These are phyloP conservation scores for Solanum pennellii DNA, from an alignment of 257 asterid genomes.

Conservation along the genomic window DNA sequence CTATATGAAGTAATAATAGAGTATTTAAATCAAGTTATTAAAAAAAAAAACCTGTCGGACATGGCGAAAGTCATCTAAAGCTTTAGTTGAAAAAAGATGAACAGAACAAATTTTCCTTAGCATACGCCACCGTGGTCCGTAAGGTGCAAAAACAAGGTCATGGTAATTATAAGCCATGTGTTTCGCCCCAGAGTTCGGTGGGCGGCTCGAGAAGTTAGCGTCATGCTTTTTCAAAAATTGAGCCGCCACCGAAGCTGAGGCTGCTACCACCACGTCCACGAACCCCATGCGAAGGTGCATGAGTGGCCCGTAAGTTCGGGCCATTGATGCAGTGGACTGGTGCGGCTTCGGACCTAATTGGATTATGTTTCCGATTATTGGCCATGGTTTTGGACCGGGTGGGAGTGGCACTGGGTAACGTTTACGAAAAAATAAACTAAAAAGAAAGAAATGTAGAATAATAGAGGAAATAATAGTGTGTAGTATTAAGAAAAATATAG, in stretches of 20 bases:
- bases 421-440: neutral
- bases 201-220: slow-evolving; percentile 69
- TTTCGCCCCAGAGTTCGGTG: slow-evolving; percentile 76
- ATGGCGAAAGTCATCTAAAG: slow-evolving; percentile 60
- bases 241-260: slow-evolving; percentile 63
- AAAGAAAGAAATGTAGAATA: slow-evolving; percentile 4
- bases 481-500: neutral
- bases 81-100: slow-evolving; percentile 76
- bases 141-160: slow-evolving; percentile 84
- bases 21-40: neutral
- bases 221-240: slow-evolving; percentile 69
- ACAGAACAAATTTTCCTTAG: slow-evolving; percentile 56
- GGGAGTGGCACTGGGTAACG: slow-evolving; percentile 24
- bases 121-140: slow-evolving; percentile 92
- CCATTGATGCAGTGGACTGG: slow-evolving; percentile 66
- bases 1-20: neutral
- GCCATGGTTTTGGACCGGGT: slow-evolving; percentile 98
- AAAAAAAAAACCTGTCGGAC: slow-evolving; percentile 48
- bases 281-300: slow-evolving; percentile 73
- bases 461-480: slow-evolving; percentile 4
- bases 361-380: slow-evolving; percentile 65
- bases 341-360: slow-evolving; percentile 72
- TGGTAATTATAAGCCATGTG: slow-evolving; percentile 78
- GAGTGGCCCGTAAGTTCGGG: slow-evolving; percentile 62
- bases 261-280: slow-evolving; percentile 72